Evolutionary conservation across 805 yeast genomes (phyloP).

Genomic region (Hyphopichia homilentoma): DNA sequence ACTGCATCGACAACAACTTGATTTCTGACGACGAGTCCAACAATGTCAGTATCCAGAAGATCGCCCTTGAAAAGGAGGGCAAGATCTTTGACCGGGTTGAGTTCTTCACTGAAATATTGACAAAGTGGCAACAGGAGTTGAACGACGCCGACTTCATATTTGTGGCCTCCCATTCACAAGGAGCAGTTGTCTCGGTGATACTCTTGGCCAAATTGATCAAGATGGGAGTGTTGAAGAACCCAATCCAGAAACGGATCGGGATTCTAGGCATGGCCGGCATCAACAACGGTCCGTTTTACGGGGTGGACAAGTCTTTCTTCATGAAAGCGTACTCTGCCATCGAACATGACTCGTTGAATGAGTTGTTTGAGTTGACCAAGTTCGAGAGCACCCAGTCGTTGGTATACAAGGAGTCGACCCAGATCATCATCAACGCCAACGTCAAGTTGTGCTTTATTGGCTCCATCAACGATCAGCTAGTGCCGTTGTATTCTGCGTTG

Average conservation of each 20-base stretch:
- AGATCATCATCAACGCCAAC: conserved; percentile 61
- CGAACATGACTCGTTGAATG: conserved; percentile 82
- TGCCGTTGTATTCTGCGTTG: conserved; percentile 85
- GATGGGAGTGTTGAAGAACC: conserved; percentile 42
- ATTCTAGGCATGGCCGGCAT: conserved; percentile 94
- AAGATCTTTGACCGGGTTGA: conserved; percentile 82
- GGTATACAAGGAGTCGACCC: conserved; percentile 64
- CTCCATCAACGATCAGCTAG: conserved; percentile 89
- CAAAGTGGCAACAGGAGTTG: conserved; percentile 60
- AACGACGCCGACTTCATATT: conserved; percentile 78
- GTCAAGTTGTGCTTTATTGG: conserved; percentile 82
- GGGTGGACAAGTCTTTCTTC: conserved; percentile 77
- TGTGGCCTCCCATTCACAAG: conserved; percentile 94
- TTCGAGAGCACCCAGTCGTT: conserved; percentile 68
- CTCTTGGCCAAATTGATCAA: conserved; percentile 70
- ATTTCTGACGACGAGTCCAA: conserved; percentile 27
- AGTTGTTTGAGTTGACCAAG: conserved; percentile 84
- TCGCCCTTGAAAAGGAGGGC: conserved; percentile 93
- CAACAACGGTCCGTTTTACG: conserved; percentile 90
- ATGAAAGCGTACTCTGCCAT: conserved; percentile 87
- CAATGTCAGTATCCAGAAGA: conserved; percentile 64
- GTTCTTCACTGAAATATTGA: conserved; percentile 68
- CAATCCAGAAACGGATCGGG: conserved; percentile 50
- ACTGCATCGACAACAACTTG: conserved; percentile 45
- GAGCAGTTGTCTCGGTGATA: conserved; percentile 86